Percentiles rank a stretch among this genome's conserved stretches.
Conservation (phyloP, 2,329 filamentous ascomycete genomes). For the Trichoderma sp. region DNA sequence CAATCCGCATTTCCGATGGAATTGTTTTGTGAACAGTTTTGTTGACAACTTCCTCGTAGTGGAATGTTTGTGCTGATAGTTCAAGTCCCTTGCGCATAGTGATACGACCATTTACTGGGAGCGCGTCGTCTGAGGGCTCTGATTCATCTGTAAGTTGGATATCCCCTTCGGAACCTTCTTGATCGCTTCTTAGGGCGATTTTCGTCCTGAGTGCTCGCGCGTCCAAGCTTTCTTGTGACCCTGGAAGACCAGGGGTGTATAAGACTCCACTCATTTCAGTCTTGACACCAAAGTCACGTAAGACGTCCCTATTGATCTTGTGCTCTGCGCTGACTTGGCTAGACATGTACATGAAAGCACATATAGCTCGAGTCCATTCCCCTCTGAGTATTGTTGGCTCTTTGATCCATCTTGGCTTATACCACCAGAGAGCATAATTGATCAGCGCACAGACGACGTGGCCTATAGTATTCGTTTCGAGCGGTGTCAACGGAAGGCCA, state of each 20-base stretch:
- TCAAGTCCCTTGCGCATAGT: background rate
- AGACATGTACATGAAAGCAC: slow-evolving; percentile 21
- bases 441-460: slow-evolving; percentile 36
- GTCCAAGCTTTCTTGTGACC: background rate
- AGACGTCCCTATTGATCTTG: slow-evolving; percentile 1
- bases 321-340: slow-evolving; percentile 19
- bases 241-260: background rate
- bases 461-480: slow-evolving; percentile 36
- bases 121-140: background rate
- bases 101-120: background rate
- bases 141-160: background rate
- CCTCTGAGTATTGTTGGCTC: slow-evolving; percentile 19
- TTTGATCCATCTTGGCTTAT: slow-evolving; percentile 31
- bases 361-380: slow-evolving; percentile 8
- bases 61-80: background rate
- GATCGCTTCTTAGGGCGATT: background rate
- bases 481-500: slow-evolving; percentile 35
- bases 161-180: background rate
- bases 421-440: slow-evolving; percentile 35
- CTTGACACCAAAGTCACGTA: slow-evolving; percentile 20
- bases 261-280: slow-evolving; percentile 1
- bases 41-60: background rate
- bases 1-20: background rate
- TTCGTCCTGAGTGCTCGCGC: background rate
- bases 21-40: background rate